These are phyloP conservation scores for Micromonas commoda DNA, from an alignment of 139 green algal species.

Conservation along the genomic window DNA sequence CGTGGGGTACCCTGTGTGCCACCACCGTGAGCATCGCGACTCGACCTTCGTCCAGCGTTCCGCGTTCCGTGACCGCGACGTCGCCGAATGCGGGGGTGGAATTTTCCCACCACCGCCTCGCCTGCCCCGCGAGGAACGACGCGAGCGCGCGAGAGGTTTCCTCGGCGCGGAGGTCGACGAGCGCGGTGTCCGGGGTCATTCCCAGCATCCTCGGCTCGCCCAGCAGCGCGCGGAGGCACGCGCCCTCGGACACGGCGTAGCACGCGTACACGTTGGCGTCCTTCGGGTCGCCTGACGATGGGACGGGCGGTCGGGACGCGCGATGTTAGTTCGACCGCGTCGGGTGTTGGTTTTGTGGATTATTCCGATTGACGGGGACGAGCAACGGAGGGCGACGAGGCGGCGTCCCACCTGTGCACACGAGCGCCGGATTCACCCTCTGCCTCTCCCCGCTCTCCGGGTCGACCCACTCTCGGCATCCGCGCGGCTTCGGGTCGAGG, in stretches of 20 bases:
- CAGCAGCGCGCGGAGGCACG: neutral
- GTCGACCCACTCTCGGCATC: conserved; percentile 10
- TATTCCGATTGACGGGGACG: too few relatives aligned
- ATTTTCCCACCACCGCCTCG: too few relatives aligned
- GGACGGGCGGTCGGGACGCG: neutral
- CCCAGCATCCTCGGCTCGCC: neutral
- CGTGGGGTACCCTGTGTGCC: neutral
- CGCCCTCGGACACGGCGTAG: neutral
- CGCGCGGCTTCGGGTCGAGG: conserved; percentile 3
- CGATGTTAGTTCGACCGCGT: neutral
- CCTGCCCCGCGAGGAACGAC: neutral
- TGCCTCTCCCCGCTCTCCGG: neutral
- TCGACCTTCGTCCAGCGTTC: neutral
- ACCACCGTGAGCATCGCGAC: conserved; percentile 4
- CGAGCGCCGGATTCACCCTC: conserved; percentile 1
- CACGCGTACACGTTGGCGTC: conserved; percentile 20
- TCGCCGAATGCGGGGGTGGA: too few relatives aligned
- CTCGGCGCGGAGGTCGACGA: neutral
- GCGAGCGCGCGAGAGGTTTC: neutral
- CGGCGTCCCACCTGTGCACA: neutral
- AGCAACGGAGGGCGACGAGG: too few relatives aligned
- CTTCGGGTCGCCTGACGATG: neutral
- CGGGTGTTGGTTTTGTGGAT: too few relatives aligned
- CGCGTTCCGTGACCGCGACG: neutral
- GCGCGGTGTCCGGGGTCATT: neutral